phyloP scores from a whole-genome alignment of 441 rosid species.

The Gossypium davidsonii region DNA sequence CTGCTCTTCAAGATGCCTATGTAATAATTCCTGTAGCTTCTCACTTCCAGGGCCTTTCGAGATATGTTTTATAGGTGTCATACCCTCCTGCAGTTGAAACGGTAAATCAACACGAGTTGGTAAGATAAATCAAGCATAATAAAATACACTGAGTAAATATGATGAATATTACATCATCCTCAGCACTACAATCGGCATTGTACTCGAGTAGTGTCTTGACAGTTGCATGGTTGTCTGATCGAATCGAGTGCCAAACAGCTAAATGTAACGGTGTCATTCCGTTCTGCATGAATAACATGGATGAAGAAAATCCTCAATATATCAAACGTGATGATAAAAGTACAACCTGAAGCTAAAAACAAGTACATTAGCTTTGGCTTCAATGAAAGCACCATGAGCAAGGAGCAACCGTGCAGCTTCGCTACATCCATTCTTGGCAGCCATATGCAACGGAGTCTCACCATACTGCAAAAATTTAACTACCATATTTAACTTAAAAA shows the following conservation, averaged over 20 bases:
- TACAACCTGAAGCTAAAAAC: conserved; percentile 14
- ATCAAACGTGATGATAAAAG: neutral
- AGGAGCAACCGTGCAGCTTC: conserved; percentile 76
- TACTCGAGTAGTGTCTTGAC: conserved; percentile 72
- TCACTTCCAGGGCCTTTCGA: conserved; percentile 70
- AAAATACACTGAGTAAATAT: neutral
- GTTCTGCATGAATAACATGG: conserved; percentile 46
- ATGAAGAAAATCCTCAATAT: conserved; percentile 7
- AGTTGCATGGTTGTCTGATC: conserved; percentile 67
- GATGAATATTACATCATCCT: conserved; percentile 56
- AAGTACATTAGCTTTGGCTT: conserved; percentile 81
- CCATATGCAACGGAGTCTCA: conserved; percentile 98
- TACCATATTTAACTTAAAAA: no score
- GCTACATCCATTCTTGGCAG: conserved; percentile 85
- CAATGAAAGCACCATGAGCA: conserved; percentile 72
- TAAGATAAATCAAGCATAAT: conserved; percentile 1
- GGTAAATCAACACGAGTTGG: neutral
- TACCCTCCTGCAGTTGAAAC: conserved; percentile 59
- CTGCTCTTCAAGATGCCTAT: conserved; percentile 69
- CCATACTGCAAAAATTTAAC: conserved; percentile 55
- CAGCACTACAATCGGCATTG: conserved; percentile 83
- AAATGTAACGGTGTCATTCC: conserved; percentile 97
- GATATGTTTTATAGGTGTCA: conserved; percentile 84
- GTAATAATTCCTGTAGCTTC: conserved; percentile 51
- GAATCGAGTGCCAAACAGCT: conserved; percentile 86